Base-by-base conservation (phyloP, 2,329 filamentous ascomycete genomes). In the Aspergillus tanneri region DNA sequence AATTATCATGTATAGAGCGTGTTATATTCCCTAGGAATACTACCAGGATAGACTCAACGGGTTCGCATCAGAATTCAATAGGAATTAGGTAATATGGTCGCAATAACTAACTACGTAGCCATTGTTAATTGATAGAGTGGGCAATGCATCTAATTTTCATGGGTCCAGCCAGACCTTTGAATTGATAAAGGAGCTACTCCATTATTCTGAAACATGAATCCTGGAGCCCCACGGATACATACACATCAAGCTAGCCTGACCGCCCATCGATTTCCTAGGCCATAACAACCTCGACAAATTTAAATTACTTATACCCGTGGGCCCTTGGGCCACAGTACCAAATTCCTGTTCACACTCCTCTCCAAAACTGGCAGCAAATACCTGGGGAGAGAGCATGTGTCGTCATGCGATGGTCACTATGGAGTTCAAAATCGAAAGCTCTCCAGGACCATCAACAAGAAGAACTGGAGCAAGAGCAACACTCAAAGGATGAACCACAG, bases 371-470 rank as follows among this genome's bases (percentile, higher is more conserved):
- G 9, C 27, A 22, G n/a, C 27, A 32, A 43, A 18, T n/a, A n/a
- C 11, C 32, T 19, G 39, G 25, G 51, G 19, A 24, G 50, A 58
- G 57, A 57, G 55, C 52, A 62, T 64, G 66, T 60, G 59, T 54
- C 65, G 65, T 56, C 50, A 77, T 78, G 75, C 68, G 65, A 75
- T 78, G 75, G 75, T 70, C 72, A 50, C 70, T 71, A 68, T 76
- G 75, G 73, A 66, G 68, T 53, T 68, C 71, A 51, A 56, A 66
- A 53, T 60, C 66, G 27, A 54, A 62, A 34, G 46, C 54, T 47
- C 49, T 34, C 57, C 52, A 56, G 52, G 52, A 60, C 54, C 43
- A 62, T 44, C 49, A 59, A 46, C 43, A 54, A 46, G 43, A 48
- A 42, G 40, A 50, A 27, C 47, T 35, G 42, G 51, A 27, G 27